Evolutionary conservation across 139 green algal genomes (phyloP).

Genomic region (Tetradesmus obliquus): DNA sequence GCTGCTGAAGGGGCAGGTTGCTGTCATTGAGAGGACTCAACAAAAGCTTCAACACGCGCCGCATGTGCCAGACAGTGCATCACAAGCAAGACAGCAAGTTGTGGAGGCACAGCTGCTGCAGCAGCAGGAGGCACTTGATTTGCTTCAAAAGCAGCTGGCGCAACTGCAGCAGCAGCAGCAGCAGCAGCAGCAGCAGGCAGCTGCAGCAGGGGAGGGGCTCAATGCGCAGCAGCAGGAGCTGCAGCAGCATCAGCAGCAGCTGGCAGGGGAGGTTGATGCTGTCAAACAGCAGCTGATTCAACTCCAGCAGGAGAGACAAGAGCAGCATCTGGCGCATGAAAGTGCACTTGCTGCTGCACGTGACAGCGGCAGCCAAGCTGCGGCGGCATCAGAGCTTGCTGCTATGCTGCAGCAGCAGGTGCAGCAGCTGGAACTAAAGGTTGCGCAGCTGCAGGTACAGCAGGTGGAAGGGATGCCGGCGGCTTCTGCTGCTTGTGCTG

Average conservation of each 20-base stretch:
- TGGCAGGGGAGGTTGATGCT: neutral
- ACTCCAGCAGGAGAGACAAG: neutral
- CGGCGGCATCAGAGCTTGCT: neutral
- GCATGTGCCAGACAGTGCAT: neutral
- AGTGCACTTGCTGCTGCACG: neutral
- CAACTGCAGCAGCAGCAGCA: constrained; percentile 17
- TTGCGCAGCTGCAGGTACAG: constrained; percentile 20
- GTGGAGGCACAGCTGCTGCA: neutral
- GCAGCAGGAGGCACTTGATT: neutral
- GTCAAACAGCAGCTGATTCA: neutral
- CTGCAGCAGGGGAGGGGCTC: neutral
- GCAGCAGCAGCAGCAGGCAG: neutral
- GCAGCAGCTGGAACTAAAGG: constrained; percentile 10
- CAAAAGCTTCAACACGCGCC: neutral
- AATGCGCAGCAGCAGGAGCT: neutral
- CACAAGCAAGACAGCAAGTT: neutral
- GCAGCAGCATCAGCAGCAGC: neutral
- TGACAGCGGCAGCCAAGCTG: neutral
- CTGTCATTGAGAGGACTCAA: neutral
- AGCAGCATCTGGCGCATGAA: neutral
- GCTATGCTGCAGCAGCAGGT: neutral
- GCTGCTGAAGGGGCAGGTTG: neutral
- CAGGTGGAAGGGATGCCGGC: neutral
- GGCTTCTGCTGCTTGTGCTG: neutral
- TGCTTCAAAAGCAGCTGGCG: neutral